phyloP scores from a whole-genome alignment of 192 early-diverging fungal genomes.

The Lunasporangiospora selenospora region DNA sequence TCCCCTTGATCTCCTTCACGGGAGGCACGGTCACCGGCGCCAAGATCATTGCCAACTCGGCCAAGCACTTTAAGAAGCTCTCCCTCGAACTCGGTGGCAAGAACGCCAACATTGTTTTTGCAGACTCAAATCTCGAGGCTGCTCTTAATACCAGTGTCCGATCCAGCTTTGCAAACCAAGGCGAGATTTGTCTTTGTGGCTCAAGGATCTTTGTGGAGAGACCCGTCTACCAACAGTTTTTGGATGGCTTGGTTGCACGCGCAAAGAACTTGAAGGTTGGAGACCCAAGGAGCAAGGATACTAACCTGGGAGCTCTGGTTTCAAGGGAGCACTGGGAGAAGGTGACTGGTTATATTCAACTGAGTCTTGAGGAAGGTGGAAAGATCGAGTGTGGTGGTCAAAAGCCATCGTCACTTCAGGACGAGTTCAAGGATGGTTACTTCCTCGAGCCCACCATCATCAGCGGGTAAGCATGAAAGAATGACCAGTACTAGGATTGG shows the following conservation, averaged over 20 bases:
- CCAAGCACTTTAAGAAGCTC: slow-evolving; percentile 67
- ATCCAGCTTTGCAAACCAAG: slow-evolving; percentile 74
- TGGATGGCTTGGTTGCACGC: slow-evolving; percentile 54
- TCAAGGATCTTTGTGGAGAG: slow-evolving; percentile 75
- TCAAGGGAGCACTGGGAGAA: slow-evolving; percentile 73
- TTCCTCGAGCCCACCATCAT: slow-evolving; percentile 80
- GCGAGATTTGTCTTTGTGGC: slow-evolving; percentile 76
- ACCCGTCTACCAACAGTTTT: slow-evolving; percentile 65
- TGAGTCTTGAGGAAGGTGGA: slow-evolving; percentile 66
- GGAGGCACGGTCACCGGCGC: slow-evolving; percentile 73
- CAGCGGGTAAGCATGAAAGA: slow-evolving; percentile 62
- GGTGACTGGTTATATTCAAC: slow-evolving; percentile 68
- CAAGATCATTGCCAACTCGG: slow-evolving; percentile 55
- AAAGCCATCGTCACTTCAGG: slow-evolving; percentile 44
- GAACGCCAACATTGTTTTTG: slow-evolving; percentile 77
- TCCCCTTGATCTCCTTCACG: slow-evolving; percentile 75
- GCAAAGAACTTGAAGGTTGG: slow-evolving; percentile 63
- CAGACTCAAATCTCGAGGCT: slow-evolving; percentile 68
- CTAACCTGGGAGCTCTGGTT: slow-evolving; percentile 69
- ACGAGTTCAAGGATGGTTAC: slow-evolving; percentile 65
- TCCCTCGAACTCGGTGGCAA: slow-evolving; percentile 81
- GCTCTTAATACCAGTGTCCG: slow-evolving; percentile 62
- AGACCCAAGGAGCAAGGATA: slow-evolving; percentile 59
- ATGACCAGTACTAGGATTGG: neutral
- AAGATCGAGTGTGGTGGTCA: slow-evolving; percentile 61